Conservation (phyloP, 1,139 yeast genomes). For the Eremothecium coryli region DNA sequence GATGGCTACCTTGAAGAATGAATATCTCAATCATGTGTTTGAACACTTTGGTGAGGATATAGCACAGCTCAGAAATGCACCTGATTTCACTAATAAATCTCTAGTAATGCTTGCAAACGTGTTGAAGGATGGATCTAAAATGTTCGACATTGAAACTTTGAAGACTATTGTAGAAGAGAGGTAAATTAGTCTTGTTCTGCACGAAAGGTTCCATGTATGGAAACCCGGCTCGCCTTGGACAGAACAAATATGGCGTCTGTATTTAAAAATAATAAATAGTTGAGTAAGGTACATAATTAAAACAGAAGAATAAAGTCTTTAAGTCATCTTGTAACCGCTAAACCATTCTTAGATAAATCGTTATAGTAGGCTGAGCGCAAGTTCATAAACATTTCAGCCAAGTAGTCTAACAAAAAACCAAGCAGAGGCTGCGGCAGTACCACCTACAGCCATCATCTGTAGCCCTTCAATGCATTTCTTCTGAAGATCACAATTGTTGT, state of each 20-base stretch:
- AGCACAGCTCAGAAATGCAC: constrained; percentile 52
- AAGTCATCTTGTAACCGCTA: too few species aligned
- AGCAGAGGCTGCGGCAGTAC: constrained; percentile 94
- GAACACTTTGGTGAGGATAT: constrained; percentile 53
- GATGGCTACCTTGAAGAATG: constrained; percentile 36
- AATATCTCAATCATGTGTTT: constrained; percentile 50
- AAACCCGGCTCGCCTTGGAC: neutral
- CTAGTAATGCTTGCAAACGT: constrained; percentile 55
- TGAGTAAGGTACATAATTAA: neutral
- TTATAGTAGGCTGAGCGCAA: too few species aligned
- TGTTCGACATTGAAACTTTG: constrained; percentile 56
- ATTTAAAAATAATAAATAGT: neutral
- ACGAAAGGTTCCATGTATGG: neutral
- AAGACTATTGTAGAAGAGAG: constrained; percentile 24
- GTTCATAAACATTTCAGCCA: constrained; percentile 35
- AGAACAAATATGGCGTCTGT: neutral
- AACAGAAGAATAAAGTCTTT: too few species aligned
- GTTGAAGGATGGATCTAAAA: constrained; percentile 54
- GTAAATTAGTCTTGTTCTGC: neutral
- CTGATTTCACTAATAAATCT: constrained; percentile 54
- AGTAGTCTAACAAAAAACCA: constrained; percentile 83
- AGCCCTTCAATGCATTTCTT: constrained; percentile 70
- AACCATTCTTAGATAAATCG: too few species aligned
- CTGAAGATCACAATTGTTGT: constrained; percentile 54
- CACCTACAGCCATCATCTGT: constrained; percentile 90